Conservation (phyloP, 192 early-diverging fungal genomes). For the Haplosporangium gracile region DNA sequence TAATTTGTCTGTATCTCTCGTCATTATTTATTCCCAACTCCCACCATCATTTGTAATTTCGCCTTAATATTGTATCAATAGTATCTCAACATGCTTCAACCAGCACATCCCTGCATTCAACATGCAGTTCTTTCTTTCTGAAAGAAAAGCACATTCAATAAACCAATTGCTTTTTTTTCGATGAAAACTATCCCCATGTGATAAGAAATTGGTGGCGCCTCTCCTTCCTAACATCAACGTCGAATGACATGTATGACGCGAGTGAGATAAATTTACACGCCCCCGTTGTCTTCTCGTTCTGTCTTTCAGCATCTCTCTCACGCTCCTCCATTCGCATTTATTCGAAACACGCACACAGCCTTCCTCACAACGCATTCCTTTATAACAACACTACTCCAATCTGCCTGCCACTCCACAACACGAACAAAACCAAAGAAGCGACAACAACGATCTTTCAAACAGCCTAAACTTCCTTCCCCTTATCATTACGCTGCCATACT, state of each 20-base stretch:
- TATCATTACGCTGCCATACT: background rate
- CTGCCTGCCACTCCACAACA: background rate
- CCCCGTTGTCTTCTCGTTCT: no score
- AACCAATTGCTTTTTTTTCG: background rate
- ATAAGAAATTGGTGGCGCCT: background rate
- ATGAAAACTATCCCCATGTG: background rate
- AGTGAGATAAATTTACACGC: no score
- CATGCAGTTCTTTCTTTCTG: background rate
- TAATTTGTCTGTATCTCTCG: background rate
- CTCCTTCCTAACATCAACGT: background rate
- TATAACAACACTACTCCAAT: background rate
- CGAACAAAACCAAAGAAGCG: background rate
- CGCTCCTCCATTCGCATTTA: background rate
- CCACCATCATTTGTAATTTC: background rate
- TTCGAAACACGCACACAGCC: background rate
- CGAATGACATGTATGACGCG: no score
- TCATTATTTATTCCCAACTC: background rate
- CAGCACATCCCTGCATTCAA: slow-evolving; percentile 8
- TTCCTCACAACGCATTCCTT: background rate
- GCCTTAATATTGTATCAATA: slow-evolving; percentile 6
- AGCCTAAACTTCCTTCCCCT: background rate
- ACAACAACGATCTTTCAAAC: background rate
- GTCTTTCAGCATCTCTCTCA: no score
- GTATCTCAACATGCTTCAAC: slow-evolving; percentile 1
- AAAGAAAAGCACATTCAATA: background rate